Conservation (phyloP, 495 filamentous ascomycete genomes). For the Hypoxylon subgilvum region DNA sequence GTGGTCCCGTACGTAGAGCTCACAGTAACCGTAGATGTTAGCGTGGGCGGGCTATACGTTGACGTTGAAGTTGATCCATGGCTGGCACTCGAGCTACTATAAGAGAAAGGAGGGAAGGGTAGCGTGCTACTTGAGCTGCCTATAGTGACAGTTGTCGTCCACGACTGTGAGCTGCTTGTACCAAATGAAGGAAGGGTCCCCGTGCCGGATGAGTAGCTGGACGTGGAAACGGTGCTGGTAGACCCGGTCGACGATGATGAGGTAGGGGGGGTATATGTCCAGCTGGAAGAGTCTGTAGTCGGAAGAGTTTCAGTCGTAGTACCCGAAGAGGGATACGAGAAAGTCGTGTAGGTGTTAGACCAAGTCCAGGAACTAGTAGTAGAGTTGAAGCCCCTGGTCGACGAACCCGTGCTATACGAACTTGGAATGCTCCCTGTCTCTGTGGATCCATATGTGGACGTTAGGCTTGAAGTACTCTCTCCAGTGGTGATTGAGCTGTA, state of each 20-base stretch:
- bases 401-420: constrained; percentile 1
- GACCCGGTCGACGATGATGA: not conserved
- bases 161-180: constrained; percentile 2
- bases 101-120: not conserved
- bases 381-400: constrained; percentile 9
- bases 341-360: constrained; percentile 24
- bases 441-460: not conserved
- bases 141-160: constrained; percentile 14
- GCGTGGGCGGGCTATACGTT: not conserved
- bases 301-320: not conserved
- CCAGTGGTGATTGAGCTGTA: constrained; percentile 2
- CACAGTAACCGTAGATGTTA: constrained; percentile 19
- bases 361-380: constrained; percentile 26
- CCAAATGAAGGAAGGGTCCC: not conserved
- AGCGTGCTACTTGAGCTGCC: constrained; percentile 2
- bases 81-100: not conserved
- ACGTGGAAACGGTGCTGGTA: constrained; percentile 3
- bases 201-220: constrained; percentile 10
- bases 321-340: not conserved
- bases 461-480: not conserved
- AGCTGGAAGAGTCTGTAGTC: not conserved
- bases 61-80: constrained; percentile 11
- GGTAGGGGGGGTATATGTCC: not conserved
- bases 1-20: not conserved
- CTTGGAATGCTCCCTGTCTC: not conserved